phyloP scores from a whole-genome alignment of 208 protist genomes.

The Naegleria lovaniensis region DNA sequence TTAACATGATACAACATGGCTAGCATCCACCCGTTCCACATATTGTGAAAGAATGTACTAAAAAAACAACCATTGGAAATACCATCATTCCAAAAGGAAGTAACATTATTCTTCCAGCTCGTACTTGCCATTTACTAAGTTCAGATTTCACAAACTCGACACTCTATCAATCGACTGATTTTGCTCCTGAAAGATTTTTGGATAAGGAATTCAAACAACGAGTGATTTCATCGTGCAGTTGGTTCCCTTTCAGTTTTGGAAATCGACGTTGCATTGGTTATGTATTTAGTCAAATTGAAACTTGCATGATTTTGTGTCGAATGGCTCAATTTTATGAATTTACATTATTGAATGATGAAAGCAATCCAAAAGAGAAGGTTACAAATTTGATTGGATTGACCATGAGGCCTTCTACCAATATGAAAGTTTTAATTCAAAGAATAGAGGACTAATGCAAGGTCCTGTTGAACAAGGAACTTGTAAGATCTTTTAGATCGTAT shows the following conservation, averaged over 20 bases:
- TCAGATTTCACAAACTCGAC: neutral
- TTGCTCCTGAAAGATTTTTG: neutral
- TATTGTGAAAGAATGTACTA: neutral
- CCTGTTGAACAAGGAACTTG: no score
- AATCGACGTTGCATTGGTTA: neutral
- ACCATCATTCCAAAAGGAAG: neutral
- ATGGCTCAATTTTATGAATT: neutral
- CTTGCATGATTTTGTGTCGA: neutral
- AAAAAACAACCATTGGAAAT: neutral
- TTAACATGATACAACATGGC: no score
- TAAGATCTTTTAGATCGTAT: no score
- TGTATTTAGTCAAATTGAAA: neutral
- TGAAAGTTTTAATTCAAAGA: neutral
- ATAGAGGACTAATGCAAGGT: neutral
- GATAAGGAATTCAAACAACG: neutral
- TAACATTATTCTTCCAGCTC: neutral
- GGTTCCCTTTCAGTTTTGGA: conserved; percentile 9
- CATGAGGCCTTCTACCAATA: neutral
- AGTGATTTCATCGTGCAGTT: neutral
- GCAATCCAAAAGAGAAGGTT: neutral
- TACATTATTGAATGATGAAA: neutral
- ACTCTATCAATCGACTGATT: neutral
- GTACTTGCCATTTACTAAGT: neutral
- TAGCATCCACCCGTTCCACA: neutral
- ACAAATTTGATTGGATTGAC: neutral